phyloP scores from a whole-genome alignment of 352 stramenopile genomes.

The Pythium oligandrum region DNA sequence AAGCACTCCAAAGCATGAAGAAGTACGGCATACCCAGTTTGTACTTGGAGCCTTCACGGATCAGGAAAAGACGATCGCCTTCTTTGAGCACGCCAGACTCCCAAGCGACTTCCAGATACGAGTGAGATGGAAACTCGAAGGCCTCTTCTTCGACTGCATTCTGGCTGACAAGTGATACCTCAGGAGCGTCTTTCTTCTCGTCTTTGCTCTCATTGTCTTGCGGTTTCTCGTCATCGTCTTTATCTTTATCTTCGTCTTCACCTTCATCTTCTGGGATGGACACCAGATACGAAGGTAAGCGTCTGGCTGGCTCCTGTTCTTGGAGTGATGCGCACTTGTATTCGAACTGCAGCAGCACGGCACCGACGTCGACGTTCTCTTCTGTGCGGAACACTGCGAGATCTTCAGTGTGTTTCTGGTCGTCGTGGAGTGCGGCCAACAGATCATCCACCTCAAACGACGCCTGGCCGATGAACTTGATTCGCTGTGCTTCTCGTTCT shows the following conservation, averaged over 20 bases:
- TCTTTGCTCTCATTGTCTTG: background rate
- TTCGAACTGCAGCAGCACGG: slow-evolving; percentile 34
- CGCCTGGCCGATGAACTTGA: slow-evolving; percentile 37
- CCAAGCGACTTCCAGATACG: slow-evolving; percentile 37
- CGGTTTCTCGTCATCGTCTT: slow-evolving; percentile 1
- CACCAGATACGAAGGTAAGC: background rate
- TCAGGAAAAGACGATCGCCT: slow-evolving; percentile 34
- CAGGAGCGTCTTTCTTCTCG: background rate
- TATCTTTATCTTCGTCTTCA: slow-evolving; percentile 1
- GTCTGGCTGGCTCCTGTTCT: slow-evolving; percentile 3
- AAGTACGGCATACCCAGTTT: slow-evolving; percentile 44
- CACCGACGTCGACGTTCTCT: slow-evolving; percentile 29
- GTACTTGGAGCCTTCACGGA: slow-evolving; percentile 33
- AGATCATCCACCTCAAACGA: slow-evolving; percentile 41
- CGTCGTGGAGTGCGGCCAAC: slow-evolving; percentile 36
- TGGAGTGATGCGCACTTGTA: slow-evolving; percentile 44
- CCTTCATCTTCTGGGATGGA: background rate
- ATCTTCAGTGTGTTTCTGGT: slow-evolving; percentile 36
- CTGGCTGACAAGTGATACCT: too few species aligned
- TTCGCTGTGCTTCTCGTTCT: slow-evolving; percentile 10
- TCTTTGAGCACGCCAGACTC: slow-evolving; percentile 17
- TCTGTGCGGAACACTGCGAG: slow-evolving; percentile 31
- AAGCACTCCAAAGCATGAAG: slow-evolving; percentile 30
- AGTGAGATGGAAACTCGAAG: slow-evolving; percentile 36
- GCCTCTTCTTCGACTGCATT: slow-evolving; percentile 12